Percentiles rank a stretch among this genome's conserved stretches.
phyloP scores from a whole-genome alignment of 2,329 filamentous ascomycete species.

The Tolypocladium tundrense region DNA sequence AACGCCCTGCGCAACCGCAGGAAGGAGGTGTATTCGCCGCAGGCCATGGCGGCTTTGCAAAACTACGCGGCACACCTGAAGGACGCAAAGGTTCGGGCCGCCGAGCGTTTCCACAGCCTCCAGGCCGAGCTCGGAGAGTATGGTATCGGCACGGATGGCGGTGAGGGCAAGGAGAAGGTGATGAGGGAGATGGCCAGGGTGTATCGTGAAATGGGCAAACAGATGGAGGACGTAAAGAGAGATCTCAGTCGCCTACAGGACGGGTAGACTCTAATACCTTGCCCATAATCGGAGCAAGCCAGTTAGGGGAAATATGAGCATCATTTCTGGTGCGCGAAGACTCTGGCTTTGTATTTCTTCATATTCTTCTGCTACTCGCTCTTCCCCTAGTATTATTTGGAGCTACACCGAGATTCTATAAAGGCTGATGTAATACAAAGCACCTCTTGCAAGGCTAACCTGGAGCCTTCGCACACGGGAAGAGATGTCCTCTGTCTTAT shows the following conservation, averaged over 20 bases:
- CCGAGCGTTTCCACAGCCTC: conserved; percentile 30
- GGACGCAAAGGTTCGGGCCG: conserved; percentile 34
- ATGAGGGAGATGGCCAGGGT: conserved; percentile 44
- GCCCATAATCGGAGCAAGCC: neutral
- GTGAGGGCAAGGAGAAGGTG: conserved; percentile 31
- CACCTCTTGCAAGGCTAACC: too few relatives aligned
- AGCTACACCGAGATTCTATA: too few relatives aligned
- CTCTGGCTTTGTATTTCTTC: too few relatives aligned
- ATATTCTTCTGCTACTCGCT: too few relatives aligned
- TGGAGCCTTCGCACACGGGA: too few relatives aligned
- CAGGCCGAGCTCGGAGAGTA: conserved; percentile 37
- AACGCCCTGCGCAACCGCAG: conserved; percentile 22
- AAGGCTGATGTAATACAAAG: too few relatives aligned
- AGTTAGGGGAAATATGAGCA: too few relatives aligned
- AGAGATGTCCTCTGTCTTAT: too few relatives aligned
- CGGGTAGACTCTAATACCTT: neutral
- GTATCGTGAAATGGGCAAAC: conserved; percentile 37
- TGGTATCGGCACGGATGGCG: conserved; percentile 29
- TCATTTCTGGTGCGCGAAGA: too few relatives aligned
- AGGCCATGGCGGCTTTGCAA: conserved; percentile 29
- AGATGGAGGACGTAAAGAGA: conserved; percentile 37
- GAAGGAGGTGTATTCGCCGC: conserved; percentile 33
- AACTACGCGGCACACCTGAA: conserved; percentile 39
- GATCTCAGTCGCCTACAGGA: conserved; percentile 30
- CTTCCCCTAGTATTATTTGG: too few relatives aligned